Evolutionary conservation across 441 rosid species (phyloP), one percentile per base, ranked within the genome.

Genomic region (Theobroma grandiflorum): DNA sequence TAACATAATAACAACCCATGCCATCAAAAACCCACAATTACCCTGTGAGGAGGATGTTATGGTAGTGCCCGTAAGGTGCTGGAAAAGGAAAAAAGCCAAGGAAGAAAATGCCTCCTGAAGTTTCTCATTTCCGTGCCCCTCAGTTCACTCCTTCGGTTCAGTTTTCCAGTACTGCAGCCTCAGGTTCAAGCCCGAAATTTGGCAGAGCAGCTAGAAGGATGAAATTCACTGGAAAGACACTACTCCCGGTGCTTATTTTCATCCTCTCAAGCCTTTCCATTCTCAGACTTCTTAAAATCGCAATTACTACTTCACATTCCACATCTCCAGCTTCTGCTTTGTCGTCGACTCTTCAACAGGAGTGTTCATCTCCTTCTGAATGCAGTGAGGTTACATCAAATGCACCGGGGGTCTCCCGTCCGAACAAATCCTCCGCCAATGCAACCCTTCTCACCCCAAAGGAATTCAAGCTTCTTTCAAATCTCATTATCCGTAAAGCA

Each of bases 21-120:
- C 45, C 47, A 64, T 64, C 26, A 78, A 49, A 80, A 55, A 58
- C 49, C 59, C 52, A 37, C 82, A 76, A 37, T 69, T 69, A 63
- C 69, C 80, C 63, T 40, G 49, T 10, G 8, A 80, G 57, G 70
- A 80, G 58, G 81, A 86, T 73, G 87, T 70, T 77, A 82, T 81
- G 26, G 66, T 52, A 74, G 77, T 72, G 59, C 31, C 68, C 42
- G 77, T 63, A 72, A 73, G 37, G 70, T 58, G 43, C 65, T 69
- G 80, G 10, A 77, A 35, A 79, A 43, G 22, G 59, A 26, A 18
- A 78, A 33, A 63, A 55, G 68, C 52, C 37, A 74, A 55, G 67
- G n/a, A 31, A 57, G 72, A 91, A 83, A 84, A 96, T 93, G 97
- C 95, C 96, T 79, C 96, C 99, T 61, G 90, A 92, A 82, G 85